phyloP scores from a whole-genome alignment of 2,329 filamentous ascomycete genomes.

The Rhinocladiella similis region DNA sequence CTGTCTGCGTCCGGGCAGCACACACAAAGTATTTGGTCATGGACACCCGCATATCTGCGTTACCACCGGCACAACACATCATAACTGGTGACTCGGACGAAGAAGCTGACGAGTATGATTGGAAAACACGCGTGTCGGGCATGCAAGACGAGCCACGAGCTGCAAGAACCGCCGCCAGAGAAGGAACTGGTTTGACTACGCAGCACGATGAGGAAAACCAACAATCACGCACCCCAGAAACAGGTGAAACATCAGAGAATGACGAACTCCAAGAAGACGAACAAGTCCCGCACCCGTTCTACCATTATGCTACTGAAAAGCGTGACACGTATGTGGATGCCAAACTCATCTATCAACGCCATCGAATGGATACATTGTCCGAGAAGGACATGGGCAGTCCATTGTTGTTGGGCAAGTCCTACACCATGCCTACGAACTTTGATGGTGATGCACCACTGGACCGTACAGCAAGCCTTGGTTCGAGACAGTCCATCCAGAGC shows the following conservation, averaged over 20 bases:
- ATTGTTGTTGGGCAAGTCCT: conserved; percentile 36
- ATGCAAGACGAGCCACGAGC: conserved; percentile 15
- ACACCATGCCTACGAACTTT: conserved; percentile 26
- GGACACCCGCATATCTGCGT: conserved; percentile 25
- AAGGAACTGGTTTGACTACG: conserved; percentile 5
- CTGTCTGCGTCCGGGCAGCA: conserved; percentile 2
- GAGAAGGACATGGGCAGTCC: conserved; percentile 35
- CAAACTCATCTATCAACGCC: conserved; percentile 92
- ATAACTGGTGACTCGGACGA: conserved; percentile 26
- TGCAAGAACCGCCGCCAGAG: conserved; percentile 8
- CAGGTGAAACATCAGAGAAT: conserved; percentile 11
- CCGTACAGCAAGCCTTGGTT: conserved; percentile 30
- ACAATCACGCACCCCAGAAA: conserved; percentile 9
- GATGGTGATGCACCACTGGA: conserved; percentile 24
- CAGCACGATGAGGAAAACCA: conserved; percentile 10
- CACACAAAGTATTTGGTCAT: conserved; percentile 4
- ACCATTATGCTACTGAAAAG: conserved; percentile 90
- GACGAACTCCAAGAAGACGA: conserved; percentile 25
- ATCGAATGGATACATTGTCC: conserved; percentile 60
- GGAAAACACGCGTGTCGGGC: conserved; percentile 20
- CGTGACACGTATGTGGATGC: conserved; percentile 92
- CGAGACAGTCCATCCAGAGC: conserved; percentile 26
- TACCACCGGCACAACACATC: conserved; percentile 15
- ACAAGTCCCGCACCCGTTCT: conserved; percentile 61
- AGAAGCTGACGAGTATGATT: conserved; percentile 27